Evolutionary conservation across 208 protist genomes (phyloP).

Genomic region (Acanthamoeba sp.): DNA sequence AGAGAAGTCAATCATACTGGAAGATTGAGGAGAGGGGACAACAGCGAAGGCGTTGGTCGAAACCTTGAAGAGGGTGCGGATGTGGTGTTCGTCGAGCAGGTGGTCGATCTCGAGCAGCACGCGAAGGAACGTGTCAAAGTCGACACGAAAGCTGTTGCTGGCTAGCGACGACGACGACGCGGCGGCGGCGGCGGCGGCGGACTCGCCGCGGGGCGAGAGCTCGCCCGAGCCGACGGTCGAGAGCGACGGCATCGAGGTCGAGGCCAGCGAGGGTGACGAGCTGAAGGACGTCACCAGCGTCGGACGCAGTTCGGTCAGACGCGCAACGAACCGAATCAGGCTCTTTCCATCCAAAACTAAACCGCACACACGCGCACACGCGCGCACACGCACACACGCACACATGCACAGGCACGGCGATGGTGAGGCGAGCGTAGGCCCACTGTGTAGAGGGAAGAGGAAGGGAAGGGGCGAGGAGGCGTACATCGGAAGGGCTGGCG

Average conservation of each 20-base stretch:
- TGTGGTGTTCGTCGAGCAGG: constrained; percentile 20
- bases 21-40: not conserved
- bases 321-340: not conserved
- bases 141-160: constrained; percentile 36
- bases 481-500: constrained; percentile 60
- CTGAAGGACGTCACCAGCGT: not conserved
- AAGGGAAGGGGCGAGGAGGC: not conserved
- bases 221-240: not conserved
- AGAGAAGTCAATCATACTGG: too few relatives aligned
- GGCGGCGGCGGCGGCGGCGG: not conserved
- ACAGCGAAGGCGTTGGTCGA: too few relatives aligned
- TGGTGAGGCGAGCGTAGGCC: too few relatives aligned
- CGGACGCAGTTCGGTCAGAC: not conserved
- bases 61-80: constrained; percentile 60
- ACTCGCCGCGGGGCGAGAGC: not conserved
- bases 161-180: not conserved
- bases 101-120: constrained; percentile 28
- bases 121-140: constrained; percentile 6
- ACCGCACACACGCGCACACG: too few relatives aligned
- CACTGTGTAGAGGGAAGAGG: not conserved
- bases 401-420: too few relatives aligned
- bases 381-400: too few relatives aligned
- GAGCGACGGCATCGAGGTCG: too few relatives aligned
- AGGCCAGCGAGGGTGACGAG: not conserved
- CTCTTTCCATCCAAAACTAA: constrained; percentile 3